phyloP scores from a whole-genome alignment of 2,329 filamentous ascomycete species.

The Aspergillus amoenus region DNA sequence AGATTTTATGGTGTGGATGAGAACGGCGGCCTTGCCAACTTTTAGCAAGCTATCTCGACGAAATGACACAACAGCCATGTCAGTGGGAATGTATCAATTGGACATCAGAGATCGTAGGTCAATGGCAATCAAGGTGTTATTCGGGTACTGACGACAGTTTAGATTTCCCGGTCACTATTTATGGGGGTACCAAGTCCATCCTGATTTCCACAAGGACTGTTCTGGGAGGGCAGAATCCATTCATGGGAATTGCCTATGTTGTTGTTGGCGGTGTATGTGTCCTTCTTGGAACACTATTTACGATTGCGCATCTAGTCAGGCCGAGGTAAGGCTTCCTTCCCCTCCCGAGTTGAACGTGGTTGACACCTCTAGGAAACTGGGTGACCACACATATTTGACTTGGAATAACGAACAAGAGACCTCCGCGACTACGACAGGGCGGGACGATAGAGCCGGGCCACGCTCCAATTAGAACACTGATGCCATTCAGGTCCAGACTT shows the following conservation, averaged over 20 bases:
- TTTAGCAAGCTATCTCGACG: constrained; percentile 92
- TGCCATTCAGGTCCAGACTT: background rate
- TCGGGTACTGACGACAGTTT: constrained; percentile 17
- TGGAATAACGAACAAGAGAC: constrained; percentile 78
- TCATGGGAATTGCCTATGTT: constrained; percentile 93
- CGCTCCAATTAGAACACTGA: constrained; percentile 18
- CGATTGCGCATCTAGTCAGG: constrained; percentile 84
- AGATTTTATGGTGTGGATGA: constrained; percentile 98
- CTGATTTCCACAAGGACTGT: constrained; percentile 86
- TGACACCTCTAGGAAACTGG: constrained; percentile 70
- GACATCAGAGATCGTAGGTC: constrained; percentile 75
- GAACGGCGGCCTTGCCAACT: constrained; percentile 85
- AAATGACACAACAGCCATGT: constrained; percentile 71
- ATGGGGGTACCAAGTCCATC: constrained; percentile 85
- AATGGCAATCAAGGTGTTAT: background rate
- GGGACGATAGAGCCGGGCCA: constrained; percentile 52
- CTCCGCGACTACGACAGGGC: constrained; percentile 55
- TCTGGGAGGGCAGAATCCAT: constrained; percentile 92
- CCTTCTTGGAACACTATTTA: constrained; percentile 82
- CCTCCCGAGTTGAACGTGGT: background rate
- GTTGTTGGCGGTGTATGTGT: constrained; percentile 93
- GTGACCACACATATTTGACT: constrained; percentile 94
- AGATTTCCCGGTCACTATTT: constrained; percentile 80
- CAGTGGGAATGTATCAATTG: constrained; percentile 70
- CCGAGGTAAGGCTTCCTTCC: constrained; percentile 64